Evolutionary conservation across 1,139 yeast species (phyloP), one percentile per base, ranked within the genome.

Genomic region (Candida freyschussii): DNA sequence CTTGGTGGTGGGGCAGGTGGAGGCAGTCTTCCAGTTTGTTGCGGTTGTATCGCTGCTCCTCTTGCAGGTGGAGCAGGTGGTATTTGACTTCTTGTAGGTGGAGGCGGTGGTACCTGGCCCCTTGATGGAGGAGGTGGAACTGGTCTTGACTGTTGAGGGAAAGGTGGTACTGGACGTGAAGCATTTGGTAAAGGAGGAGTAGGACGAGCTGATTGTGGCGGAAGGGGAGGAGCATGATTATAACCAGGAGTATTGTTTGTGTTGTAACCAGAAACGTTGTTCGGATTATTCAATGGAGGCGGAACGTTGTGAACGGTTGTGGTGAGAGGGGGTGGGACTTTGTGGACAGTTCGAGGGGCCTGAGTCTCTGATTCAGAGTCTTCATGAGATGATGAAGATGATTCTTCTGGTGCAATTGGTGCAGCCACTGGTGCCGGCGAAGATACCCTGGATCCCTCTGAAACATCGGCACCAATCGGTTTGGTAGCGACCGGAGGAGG

Each of bases 401-500:
- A 19, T 10, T 31, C 34, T 5, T 30, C 25, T 6, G 29, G 19
- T 10, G 32, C 21, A 17, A 34, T 32, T 8, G 42, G 46, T 38
- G 41, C 46, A 39, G 42, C 43, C 36, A 43, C 44, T 29, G 32
- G 21, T 12, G 18, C 11, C 22, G 36, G 20, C 3, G 36, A 13
- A 3, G 32, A n/a, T 13, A 12, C 17, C 21, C 24, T 20, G 19
- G 35, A 22, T 7, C 31, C 27, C 48, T 38, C 45, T 38, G 25
- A 41, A 43, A 30, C 48, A 38, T 33, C 32, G 15, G 44, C 33
- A 20, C 44, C 30, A 12, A 18, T 24, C 11, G 44, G 32, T 13
- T 30, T 43, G 15, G 41, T 27, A 4, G 14, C 23, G 32, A 17
- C 30, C 33, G 75, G 74, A 2, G 75, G 75, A 8, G 72, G 70